Base-by-base conservation (phyloP, 306 rosid genomes). In the Inga leiocalycina region DNA sequence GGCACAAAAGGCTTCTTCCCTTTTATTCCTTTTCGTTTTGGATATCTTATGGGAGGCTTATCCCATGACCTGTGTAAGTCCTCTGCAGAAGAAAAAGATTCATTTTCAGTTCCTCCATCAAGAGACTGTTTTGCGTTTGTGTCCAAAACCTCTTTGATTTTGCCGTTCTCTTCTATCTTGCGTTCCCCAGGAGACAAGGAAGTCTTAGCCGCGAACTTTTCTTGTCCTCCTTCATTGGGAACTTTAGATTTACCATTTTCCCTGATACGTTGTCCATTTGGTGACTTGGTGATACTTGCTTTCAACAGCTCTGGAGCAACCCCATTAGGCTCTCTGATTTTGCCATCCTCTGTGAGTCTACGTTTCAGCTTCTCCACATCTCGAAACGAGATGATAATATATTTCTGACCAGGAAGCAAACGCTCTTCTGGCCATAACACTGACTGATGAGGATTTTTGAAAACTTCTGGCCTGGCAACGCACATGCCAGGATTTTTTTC, bases 371-470 rank as follows among this genome's bases (percentile, higher is more conserved):
- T 94, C 77, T 84, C 89, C 1, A 85, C 88, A 8, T 89, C 83
- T 20, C 87, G 79, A 35, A 76, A 81, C 9, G 92, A 83, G 39
- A 93, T 61, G 7, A 93, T 80, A 27, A 85, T 76, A 39, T 95
- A 95, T 74, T 91, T 93, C 44, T 91, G 90, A 78, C 98, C 95
- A 20, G 91, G 90, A 43, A 85, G 30, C 41, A 95, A 88, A 48
- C 80, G 57, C 56, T 89, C 93, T 30, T 89, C 92, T 4, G 84
- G 80, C 85, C 82, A 76, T 10, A 93, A 39, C 24, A 93, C 82
- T 27, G 97, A 87, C 24, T 83, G 77, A 4, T 90, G 94, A 35
- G 97, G 97, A 71, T 71, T 46, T 78, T 41, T 91, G 88, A 91
- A 93, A 46, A 94, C 97, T 22, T 94, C 91, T 1, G 95, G 94